A percentile compares a stretch with the other conserved stretches of the same genome.
Conservation (phyloP, 2,329 filamentous ascomycete genomes). For the Fusarium nisikadoi region DNA sequence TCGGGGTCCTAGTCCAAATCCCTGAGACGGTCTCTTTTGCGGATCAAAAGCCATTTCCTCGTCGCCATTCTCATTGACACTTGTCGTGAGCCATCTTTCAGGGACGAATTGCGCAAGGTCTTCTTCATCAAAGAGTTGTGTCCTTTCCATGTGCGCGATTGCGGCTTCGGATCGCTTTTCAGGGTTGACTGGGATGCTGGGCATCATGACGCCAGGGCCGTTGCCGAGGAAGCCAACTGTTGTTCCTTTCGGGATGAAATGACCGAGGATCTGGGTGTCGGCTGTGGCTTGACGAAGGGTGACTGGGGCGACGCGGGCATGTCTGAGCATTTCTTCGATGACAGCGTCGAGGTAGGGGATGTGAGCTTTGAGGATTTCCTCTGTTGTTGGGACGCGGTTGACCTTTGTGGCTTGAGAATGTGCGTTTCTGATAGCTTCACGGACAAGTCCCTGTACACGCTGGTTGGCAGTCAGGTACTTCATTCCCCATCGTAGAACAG, state of each 20-base stretch:
- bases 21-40: conserved; percentile 20
- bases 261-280: conserved; percentile 50
- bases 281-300: conserved; percentile 43
- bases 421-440: conserved; percentile 33
- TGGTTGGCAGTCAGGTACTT: conserved; percentile 42
- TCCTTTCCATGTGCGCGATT: not conserved
- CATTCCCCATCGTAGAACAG: conserved; percentile 35
- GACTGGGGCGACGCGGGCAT: conserved; percentile 40
- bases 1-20: conserved; percentile 33
- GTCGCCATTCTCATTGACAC: not conserved
- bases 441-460: conserved; percentile 42
- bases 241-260: conserved; percentile 49
- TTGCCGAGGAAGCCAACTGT: conserved; percentile 41
- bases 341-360: conserved; percentile 52
- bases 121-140: conserved; percentile 38
- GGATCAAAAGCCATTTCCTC: conserved; percentile 25
- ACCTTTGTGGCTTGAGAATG: conserved; percentile 29
- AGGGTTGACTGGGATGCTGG: conserved; percentile 31
- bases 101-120: conserved; percentile 46
- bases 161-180: conserved; percentile 17
- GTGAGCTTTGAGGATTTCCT: conserved; percentile 44
- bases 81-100: conserved; percentile 50
- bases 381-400: conserved; percentile 37
- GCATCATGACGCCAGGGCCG: conserved; percentile 43
- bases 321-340: conserved; percentile 51